phyloP scores from a whole-genome alignment of 441 rosid species.

The Eruca vesicaria region DNA sequence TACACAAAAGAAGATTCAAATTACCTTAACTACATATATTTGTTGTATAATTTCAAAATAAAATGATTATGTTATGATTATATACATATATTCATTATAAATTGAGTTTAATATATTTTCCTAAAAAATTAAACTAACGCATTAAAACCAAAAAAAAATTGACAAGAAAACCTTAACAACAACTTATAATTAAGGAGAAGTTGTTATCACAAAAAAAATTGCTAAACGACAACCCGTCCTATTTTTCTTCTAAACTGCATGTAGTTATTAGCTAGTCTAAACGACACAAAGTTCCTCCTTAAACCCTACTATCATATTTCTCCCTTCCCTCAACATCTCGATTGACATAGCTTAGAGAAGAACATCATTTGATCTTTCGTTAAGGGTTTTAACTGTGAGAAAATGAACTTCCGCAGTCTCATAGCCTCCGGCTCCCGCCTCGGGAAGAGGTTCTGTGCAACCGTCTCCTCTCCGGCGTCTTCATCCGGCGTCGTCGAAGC shows the following conservation, averaged over 20 bases:
- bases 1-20: no score
- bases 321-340: neutral
- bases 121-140: no score
- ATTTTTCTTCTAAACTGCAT: neutral
- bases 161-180: no score
- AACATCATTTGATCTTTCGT: neutral
- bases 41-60: no score
- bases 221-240: neutral
- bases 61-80: neutral
- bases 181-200: no score
- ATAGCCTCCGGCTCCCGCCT: slow-evolving; percentile 37
- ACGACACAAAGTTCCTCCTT: neutral
- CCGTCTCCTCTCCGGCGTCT: slow-evolving; percentile 1
- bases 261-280: neutral
- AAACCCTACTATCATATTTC: slow-evolving; percentile 20
- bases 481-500: neutral
- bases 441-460: slow-evolving; percentile 23
- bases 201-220: no score
- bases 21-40: no score
- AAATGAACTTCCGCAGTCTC: slow-evolving; percentile 38
- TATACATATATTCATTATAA: neutral
- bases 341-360: neutral
- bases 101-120: neutral
- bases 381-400: neutral
- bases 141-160: no score